Evolutionary conservation across 2,329 filamentous ascomycete species (phyloP).

Genomic region (Diaporthe sp.): DNA sequence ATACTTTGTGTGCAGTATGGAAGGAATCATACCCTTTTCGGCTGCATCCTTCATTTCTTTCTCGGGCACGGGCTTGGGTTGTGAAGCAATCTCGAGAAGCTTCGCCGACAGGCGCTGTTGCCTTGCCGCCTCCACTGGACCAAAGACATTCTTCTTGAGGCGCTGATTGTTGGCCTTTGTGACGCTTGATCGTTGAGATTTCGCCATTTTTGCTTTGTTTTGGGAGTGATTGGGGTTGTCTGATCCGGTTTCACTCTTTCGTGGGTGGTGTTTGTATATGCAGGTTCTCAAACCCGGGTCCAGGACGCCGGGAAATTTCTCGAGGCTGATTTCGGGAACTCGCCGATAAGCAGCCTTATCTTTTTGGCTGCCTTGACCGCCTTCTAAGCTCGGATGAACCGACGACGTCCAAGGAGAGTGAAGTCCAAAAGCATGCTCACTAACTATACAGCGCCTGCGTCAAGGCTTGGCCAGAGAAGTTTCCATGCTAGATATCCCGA

Average conservation of each 20-base stretch:
- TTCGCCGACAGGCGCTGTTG: slow-evolving; percentile 88
- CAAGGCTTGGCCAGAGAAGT: not conserved
- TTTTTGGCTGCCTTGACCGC: slow-evolving; percentile 30
- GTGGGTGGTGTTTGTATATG: not conserved
- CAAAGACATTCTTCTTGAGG: slow-evolving; percentile 86
- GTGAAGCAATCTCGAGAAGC: slow-evolving; percentile 82
- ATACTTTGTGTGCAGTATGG: not conserved
- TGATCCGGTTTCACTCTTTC: not conserved
- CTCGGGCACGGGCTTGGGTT: slow-evolving; percentile 74
- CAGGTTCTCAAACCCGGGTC: slow-evolving; percentile 1
- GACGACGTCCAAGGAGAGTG: slow-evolving; percentile 1
- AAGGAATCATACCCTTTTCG: slow-evolving; percentile 56
- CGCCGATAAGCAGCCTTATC: slow-evolving; percentile 25
- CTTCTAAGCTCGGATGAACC: slow-evolving; percentile 8
- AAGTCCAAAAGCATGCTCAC: not conserved
- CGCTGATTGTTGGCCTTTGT: slow-evolving; percentile 87
- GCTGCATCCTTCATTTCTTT: slow-evolving; percentile 59
- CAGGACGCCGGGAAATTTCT: slow-evolving; percentile 25
- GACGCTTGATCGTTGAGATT: slow-evolving; percentile 82
- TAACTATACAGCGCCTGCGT: not conserved
- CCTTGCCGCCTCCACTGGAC: slow-evolving; percentile 82
- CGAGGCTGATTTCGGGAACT: not conserved
- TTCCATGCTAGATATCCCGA: slow-evolving; percentile 4
- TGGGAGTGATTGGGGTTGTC: not conserved
- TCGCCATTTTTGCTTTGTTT: slow-evolving; percentile 75